Evolutionary conservation across 495 filamentous ascomycete species (phyloP), one percentile per base, ranked within the genome.

Genomic region (Amniculicola lignicola): DNA sequence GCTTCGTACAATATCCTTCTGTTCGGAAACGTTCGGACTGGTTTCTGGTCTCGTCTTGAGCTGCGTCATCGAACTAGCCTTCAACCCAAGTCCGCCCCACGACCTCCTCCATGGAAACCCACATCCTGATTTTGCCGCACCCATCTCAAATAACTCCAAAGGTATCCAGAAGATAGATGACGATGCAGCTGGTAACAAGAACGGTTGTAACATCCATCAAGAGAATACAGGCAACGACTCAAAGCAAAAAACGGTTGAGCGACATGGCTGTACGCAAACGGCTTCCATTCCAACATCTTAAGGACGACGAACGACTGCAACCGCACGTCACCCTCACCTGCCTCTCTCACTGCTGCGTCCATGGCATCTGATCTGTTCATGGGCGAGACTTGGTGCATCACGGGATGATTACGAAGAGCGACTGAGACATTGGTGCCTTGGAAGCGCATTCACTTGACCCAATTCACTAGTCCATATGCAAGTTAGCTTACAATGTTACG

Each of bases 131-230:
- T 9, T 33, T 33, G 12, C 19, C 24, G 40, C 21, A 42, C 3
- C 10, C 23, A 21, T 2, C 2, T 18, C 19, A 54, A 6, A 54
- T 54, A 10, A 45, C 40, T 1, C 36, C 27, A 11, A 54, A 54
- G 25, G 25, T 28, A 27, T 54, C 39, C n/a, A 45, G 36, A n/a
- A 54, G 27, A 22, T 54, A 54, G 19, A 54, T 45, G 19, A 24
- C 39, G 5, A 45, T 16, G 24, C 27, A 54, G 38, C 39, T 45
- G 16, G 27, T 44, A 19, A 45, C 3, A 4, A 45, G 29, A 11
- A 54, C 51, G 28, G 38, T 18, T 1, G 29, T 37, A 44, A 45
- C 16, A 14, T 10, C 21, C 27, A 44, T 36, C 12, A 21, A 22
- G 23, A 19, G 5, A 18, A 33, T 47, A n/a, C n/a, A n/a, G n/a